Evolutionary conservation across 179 eudicot genomes (phyloP), one percentile per base, ranked within the genome.

Genomic region (Gypsophila paniculata): DNA sequence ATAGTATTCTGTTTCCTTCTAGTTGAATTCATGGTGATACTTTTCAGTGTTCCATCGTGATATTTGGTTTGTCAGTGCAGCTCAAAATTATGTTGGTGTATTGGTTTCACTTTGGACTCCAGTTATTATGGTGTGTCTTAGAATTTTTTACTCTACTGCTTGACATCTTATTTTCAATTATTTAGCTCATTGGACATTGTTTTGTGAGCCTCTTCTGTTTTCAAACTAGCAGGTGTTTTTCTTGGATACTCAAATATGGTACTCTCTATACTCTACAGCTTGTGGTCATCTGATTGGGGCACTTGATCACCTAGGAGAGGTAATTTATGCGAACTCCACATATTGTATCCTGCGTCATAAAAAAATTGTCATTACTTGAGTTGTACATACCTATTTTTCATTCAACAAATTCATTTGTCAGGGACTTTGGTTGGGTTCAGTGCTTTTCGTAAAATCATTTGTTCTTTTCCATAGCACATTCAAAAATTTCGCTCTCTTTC

Each of bases 241-340:
- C 76, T 88, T 93, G 97, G 98, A 93, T 80, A 82, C 89, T 23
- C 98, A 93, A 72, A 86, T 93, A 71, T 93, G 97, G 96, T 93
- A 91, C 83, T 85, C 96, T 21, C 75, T 91, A 71, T 89, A 80
- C 80, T 85, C 96, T 57, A 91, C 97, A 75, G 8, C 89, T 39
- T 89, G 81, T 81, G 97, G 99, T 76, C 96, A 94, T 69, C 85
- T 87, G 68, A 85, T 87, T 58, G 99, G 99, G 68, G 99, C 96
- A 60, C 85, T 85, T 85, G 97, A 89, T 80, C 99, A 89, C 69
- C 73, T 93, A 57, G 97, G 98, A 72, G 97, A 93, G 97, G 97
- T 93, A 86, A 76, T 65, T 17, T 57, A 21, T 62, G 60, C 66
- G 72, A 72, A 53, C 23, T n/a, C 22, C 23, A 29, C 34, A 44